Evolutionary conservation across 2,329 filamentous ascomycete genomes (phyloP).

Genomic region (Dactylellina haptotyla): DNA sequence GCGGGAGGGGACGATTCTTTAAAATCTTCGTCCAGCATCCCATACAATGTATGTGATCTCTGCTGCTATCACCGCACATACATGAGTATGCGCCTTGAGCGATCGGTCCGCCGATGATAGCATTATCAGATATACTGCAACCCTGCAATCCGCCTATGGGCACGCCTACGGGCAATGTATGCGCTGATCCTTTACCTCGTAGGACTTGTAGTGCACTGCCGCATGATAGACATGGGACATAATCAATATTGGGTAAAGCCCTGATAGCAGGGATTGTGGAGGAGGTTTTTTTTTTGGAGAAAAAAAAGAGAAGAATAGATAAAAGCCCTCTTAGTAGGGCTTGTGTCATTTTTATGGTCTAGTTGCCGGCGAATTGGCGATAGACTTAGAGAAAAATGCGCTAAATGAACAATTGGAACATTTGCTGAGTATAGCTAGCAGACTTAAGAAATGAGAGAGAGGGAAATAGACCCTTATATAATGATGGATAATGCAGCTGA

Average conservation of each 20-base stretch:
- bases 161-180: slow-evolving; percentile 23
- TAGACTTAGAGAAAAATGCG: slow-evolving; percentile 14
- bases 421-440: slow-evolving; percentile 13
- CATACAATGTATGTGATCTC: slow-evolving; percentile 24
- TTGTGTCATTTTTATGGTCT: slow-evolving; percentile 20
- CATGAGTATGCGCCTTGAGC: slow-evolving; percentile 19
- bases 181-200: slow-evolving; percentile 17
- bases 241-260: slow-evolving; percentile 19
- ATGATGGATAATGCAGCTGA: slow-evolving; percentile 20
- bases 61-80: slow-evolving; percentile 15
- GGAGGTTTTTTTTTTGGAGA: slow-evolving; percentile 4
- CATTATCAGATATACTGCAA: slow-evolving; percentile 19
- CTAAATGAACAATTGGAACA: slow-evolving; percentile 21
- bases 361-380: slow-evolving; percentile 19
- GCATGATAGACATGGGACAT: slow-evolving; percentile 20
- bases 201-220: slow-evolving; percentile 18
- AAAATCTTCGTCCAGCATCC: slow-evolving; percentile 21
- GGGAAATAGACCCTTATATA: slow-evolving; percentile 26
- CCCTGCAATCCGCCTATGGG: slow-evolving; percentile 10
- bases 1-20: slow-evolving; percentile 21
- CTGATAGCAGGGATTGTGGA: slow-evolving; percentile 19
- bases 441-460: slow-evolving; percentile 21
- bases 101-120: slow-evolving; percentile 27
- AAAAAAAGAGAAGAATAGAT: slow-evolving; percentile 16
- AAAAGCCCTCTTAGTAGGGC: slow-evolving; percentile 24